Conservation (phyloP, 2,329 filamentous ascomycete genomes). For the Cercospora sp. region DNA sequence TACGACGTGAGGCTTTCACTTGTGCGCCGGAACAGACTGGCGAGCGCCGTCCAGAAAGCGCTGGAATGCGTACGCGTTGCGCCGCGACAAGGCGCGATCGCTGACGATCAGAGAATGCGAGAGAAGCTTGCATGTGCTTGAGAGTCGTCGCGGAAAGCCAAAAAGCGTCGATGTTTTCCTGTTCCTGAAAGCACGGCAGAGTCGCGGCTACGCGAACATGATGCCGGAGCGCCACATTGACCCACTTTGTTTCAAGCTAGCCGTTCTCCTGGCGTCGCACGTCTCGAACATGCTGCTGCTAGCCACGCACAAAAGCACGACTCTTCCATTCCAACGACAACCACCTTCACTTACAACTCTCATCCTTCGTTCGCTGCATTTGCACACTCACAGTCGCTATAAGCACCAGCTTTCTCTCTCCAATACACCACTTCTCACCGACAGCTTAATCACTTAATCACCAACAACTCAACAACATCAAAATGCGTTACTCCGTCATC, state of each 20-base stretch:
- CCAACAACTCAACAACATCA: conserved; percentile 15
- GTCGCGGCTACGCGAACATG: not conserved
- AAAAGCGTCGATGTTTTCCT: not conserved
- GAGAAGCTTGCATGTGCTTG: not conserved
- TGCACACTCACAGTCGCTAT: conserved; percentile 17
- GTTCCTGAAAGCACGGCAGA: conserved; percentile 6
- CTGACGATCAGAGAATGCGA: not conserved
- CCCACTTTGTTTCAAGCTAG: conserved; percentile 14
- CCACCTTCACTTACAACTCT: conserved; percentile 1
- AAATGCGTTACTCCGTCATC: conserved; percentile 28
- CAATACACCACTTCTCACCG: conserved; percentile 5
- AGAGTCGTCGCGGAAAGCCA: not conserved
- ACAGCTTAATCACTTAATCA: conserved; percentile 13
- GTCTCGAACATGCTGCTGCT: conserved; percentile 3
- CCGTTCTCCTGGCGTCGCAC: conserved; percentile 8
- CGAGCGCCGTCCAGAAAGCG: not conserved
- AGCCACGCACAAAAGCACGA: conserved; percentile 14
- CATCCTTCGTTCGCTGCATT: conserved; percentile 11
- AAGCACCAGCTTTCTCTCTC: not conserved
- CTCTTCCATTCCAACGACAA: conserved; percentile 6
- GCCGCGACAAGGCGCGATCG: not conserved
- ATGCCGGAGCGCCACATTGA: not conserved
- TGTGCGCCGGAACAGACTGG: not conserved
- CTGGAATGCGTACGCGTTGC: not conserved
- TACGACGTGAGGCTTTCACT: not conserved